A percentile compares a stretch with the other conserved stretches of the same genome.
Evolutionary conservation across 306 rosid species (phyloP).

Genomic region (Dicorynia guianensis): DNA sequence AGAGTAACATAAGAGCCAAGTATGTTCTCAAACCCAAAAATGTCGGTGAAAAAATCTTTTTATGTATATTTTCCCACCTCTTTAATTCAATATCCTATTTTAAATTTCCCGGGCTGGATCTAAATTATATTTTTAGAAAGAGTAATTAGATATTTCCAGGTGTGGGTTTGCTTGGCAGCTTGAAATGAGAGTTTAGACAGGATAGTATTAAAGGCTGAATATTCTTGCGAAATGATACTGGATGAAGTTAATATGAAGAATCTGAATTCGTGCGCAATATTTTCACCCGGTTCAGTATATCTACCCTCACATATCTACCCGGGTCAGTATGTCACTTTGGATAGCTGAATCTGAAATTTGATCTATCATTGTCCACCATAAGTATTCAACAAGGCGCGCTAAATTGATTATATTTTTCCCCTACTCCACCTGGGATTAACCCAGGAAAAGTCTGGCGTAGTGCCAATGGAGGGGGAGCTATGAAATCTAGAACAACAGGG

Average conservation of each 20-base stretch:
- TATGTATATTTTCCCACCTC: neutral
- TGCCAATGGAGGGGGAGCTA: neutral
- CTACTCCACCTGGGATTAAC: neutral
- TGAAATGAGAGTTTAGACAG: neutral
- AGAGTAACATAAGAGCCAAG: neutral
- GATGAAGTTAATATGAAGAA: neutral
- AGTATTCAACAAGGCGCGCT: neutral
- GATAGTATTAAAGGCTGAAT: neutral
- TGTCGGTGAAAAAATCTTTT: neutral
- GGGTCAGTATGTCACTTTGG: too few relatives aligned
- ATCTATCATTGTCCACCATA: neutral
- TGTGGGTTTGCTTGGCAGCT: neutral
- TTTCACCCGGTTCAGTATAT: too few relatives aligned
- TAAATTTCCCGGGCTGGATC: neutral
- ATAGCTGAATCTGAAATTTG: constrained; percentile 9
- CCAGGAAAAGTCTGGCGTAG: neutral
- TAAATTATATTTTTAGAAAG: neutral
- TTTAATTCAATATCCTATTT: neutral
- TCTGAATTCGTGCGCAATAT: too few relatives aligned
- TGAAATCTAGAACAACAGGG: constrained; percentile 20
- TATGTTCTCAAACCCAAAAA: neutral
- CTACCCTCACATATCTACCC: neutral
- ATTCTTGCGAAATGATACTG: neutral
- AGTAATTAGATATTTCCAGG: neutral
- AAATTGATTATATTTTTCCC: neutral